Percentiles rank a stretch among this genome's conserved stretches.
Conservation (phyloP, 208 protist genomes). For the Leishmania tarentolae region DNA sequence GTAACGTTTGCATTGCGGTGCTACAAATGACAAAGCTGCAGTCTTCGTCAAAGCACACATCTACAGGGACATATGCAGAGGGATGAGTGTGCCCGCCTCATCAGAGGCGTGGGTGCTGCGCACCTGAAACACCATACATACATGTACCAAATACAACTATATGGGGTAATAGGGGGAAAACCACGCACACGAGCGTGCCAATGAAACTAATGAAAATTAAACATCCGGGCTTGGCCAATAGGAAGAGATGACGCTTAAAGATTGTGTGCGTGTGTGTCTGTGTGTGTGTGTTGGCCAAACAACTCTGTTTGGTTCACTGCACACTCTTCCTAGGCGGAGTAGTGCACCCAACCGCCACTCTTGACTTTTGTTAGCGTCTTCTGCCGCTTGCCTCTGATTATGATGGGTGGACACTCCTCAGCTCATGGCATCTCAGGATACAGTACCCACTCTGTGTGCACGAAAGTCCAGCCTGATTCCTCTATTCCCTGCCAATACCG, state of each 20-base stretch:
- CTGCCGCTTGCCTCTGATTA: neutral
- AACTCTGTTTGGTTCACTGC: neutral
- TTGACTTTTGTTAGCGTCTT: neutral
- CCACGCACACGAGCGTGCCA: neutral
- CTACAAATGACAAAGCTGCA: neutral
- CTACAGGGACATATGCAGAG: too few relatives aligned
- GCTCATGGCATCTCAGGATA: neutral
- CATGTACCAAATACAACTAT: neutral
- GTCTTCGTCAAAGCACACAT: neutral
- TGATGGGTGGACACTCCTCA: neutral
- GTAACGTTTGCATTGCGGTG: neutral
- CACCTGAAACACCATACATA: neutral
- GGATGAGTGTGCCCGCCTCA: neutral
- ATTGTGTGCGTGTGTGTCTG: too few relatives aligned
- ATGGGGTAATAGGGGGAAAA: neutral
- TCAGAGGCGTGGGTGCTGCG: neutral
- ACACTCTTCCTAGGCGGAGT: neutral
- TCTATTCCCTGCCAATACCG: neutral
- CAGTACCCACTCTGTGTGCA: neutral
- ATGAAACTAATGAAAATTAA: neutral
- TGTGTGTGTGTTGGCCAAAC: too few relatives aligned
- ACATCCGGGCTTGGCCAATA: neutral
- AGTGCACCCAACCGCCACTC: neutral
- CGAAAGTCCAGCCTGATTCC: neutral
- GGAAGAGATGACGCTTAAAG: neutral